Percentiles rank a stretch among this genome's conserved stretches.
phyloP scores from a whole-genome alignment of 768 basidiomycete species.

The Lactarius vividus region DNA sequence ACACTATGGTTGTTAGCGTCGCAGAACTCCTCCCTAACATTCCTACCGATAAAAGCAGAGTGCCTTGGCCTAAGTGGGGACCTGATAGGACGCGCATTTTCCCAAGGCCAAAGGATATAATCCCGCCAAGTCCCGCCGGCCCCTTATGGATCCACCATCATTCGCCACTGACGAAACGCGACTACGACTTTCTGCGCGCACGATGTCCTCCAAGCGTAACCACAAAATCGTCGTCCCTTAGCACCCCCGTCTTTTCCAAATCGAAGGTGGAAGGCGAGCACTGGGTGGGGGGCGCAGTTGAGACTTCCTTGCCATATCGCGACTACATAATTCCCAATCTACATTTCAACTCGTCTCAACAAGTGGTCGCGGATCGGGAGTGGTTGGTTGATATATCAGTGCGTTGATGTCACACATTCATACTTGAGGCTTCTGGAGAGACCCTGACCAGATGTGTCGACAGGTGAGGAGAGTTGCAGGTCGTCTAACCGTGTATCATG shows the following conservation, averaged over 20 bases:
- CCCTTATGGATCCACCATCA: slow-evolving; percentile 7
- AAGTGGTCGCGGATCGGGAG: neutral
- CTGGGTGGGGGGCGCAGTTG: slow-evolving; percentile 8
- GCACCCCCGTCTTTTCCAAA: neutral
- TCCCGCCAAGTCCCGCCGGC: slow-evolving; percentile 1
- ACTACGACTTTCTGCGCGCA: slow-evolving; percentile 10
- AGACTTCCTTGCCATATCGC: slow-evolving; percentile 2
- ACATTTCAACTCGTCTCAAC: neutral
- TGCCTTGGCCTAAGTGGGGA: slow-evolving; percentile 16
- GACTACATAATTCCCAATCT: neutral
- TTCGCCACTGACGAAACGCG: slow-evolving; percentile 15
- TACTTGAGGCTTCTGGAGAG: neutral
- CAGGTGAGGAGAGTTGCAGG: neutral
- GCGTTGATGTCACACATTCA: neutral
- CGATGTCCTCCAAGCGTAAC: neutral
- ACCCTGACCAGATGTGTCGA: neutral
- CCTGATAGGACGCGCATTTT: slow-evolving; percentile 10
- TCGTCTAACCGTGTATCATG: neutral
- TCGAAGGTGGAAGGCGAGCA: neutral
- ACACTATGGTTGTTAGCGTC: slow-evolving; percentile 15
- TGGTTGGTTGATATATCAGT: neutral
- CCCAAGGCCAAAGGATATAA: neutral
- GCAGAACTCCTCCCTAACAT: neutral
- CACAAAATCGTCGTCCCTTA: neutral
- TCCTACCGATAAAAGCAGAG: neutral